Evolutionary conservation across 1,284 basidiomycete genomes (phyloP).

Genomic region (Ceratorhiza oryzae-sativae): DNA sequence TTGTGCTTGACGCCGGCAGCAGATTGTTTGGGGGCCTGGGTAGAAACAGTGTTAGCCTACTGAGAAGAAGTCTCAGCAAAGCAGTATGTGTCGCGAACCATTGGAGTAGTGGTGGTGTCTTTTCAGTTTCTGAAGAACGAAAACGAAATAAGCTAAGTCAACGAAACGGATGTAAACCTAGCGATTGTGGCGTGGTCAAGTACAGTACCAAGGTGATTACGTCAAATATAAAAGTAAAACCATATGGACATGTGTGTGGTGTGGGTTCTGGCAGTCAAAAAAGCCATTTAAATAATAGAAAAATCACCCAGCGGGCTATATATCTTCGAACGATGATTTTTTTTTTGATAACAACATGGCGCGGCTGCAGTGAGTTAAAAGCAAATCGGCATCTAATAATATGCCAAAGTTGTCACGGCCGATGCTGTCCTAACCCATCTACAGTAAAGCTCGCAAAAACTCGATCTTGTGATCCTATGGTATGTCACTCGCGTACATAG

Average conservation of each 20-base stretch:
- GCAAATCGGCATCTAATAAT: too few species aligned
- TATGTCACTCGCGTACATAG: neutral
- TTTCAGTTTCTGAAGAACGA: constrained; percentile 1
- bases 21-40: constrained; percentile 52
- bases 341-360: too few species aligned
- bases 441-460: neutral
- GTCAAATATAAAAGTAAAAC: too few species aligned
- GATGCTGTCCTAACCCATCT: neutral
- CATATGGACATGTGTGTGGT: too few species aligned
- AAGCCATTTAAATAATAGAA: too few species aligned
- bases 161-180: constrained; percentile 20
- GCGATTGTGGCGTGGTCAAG: neutral
- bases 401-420: too few species aligned
- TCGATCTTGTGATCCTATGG: neutral
- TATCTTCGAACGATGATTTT: too few species aligned
- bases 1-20: constrained; percentile 73
- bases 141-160: neutral
- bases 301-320: too few species aligned
- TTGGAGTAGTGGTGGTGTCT: constrained; percentile 34
- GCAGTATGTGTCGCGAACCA: constrained; percentile 52
- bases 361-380: too few species aligned
- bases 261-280: too few species aligned
- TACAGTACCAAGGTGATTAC: neutral
- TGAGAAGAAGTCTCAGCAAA: constrained; percentile 93
- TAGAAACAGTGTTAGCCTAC: constrained; percentile 75